Conservation (phyloP, 2,329 filamentous ascomycete species). For the Nothophoma quercina region DNA sequence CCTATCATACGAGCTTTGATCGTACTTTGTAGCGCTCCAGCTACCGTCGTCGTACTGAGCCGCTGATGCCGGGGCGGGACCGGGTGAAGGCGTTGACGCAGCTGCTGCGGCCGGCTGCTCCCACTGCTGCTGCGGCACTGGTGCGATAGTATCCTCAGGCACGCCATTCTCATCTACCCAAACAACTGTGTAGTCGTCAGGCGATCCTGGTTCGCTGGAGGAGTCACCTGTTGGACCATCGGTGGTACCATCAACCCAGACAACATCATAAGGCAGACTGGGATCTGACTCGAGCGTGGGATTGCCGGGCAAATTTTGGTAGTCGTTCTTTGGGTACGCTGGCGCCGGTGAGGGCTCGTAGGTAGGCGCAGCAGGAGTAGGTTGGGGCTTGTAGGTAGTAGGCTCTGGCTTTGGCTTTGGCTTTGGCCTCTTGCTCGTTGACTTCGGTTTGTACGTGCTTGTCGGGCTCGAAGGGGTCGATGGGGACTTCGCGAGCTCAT, state of each 20-base stretch:
- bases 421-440: neutral
- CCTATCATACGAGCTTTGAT: no score
- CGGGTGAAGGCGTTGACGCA: neutral
- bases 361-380: neutral
- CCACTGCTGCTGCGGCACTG: neutral
- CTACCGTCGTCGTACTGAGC: conserved; percentile 5
- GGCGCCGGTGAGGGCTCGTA: neutral
- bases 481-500: conserved; percentile 22
- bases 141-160: neutral
- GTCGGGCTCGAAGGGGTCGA: neutral
- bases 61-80: neutral
- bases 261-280: conserved; percentile 17
- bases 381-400: neutral
- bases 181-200: conserved; percentile 11
- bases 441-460: neutral
- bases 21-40: conserved; percentile 7
- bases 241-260: conserved; percentile 25
- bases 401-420: neutral
- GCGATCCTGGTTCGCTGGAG: conserved; percentile 12
- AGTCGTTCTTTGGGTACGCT: neutral
- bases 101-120: neutral
- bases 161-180: neutral
- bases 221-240: conserved; percentile 14
- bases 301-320: conserved; percentile 3
- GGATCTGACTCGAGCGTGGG: conserved; percentile 7